These are phyloP conservation scores for Candida insectorum DNA, from an alignment of 805 yeast genomes.

Conservation along the genomic window DNA sequence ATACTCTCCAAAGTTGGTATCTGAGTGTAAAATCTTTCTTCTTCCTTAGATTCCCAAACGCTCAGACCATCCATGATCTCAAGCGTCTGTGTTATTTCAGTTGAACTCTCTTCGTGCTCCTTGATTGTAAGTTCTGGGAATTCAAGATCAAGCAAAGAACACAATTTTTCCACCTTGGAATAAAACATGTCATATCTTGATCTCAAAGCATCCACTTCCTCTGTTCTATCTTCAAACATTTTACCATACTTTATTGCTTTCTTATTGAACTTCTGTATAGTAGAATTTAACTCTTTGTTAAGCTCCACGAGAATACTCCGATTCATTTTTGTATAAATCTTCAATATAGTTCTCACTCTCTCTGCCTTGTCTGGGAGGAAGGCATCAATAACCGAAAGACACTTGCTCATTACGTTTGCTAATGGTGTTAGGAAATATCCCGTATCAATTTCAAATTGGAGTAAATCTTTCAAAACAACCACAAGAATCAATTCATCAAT, in stretches of 20 bases:
- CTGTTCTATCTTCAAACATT: conserved; percentile 41
- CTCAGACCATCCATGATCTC: conserved; percentile 19
- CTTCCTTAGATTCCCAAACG: conserved; percentile 67
- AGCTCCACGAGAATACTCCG: conserved; percentile 31
- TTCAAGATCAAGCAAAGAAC: conserved; percentile 7
- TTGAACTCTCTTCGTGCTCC: conserved; percentile 10
- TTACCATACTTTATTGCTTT: conserved; percentile 69
- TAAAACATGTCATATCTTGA: conserved; percentile 5
- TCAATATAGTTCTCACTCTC: conserved; percentile 31
- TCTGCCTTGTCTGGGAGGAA: conserved; percentile 22
- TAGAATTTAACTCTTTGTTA: conserved; percentile 38
- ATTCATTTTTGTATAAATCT: conserved; percentile 32
- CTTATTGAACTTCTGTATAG: conserved; percentile 5
- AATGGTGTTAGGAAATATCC: conserved; percentile 39
- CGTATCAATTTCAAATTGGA: conserved; percentile 22
- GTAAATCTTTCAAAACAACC: conserved; percentile 25
- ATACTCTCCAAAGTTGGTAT: conserved; percentile 42
- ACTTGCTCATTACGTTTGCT: conserved; percentile 48
- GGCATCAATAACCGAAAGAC: conserved; percentile 27
- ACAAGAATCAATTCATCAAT: conserved; percentile 19
- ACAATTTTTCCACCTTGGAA: conserved; percentile 6
- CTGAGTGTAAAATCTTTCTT: conserved; percentile 59
- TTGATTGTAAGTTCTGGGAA: conserved; percentile 11
- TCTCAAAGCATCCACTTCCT: conserved; percentile 25
- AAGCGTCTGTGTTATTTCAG: conserved; percentile 9